These are phyloP conservation scores for Aspergillus felis DNA, from an alignment of 2,329 filamentous ascomycete genomes.

Conservation along the genomic window DNA sequence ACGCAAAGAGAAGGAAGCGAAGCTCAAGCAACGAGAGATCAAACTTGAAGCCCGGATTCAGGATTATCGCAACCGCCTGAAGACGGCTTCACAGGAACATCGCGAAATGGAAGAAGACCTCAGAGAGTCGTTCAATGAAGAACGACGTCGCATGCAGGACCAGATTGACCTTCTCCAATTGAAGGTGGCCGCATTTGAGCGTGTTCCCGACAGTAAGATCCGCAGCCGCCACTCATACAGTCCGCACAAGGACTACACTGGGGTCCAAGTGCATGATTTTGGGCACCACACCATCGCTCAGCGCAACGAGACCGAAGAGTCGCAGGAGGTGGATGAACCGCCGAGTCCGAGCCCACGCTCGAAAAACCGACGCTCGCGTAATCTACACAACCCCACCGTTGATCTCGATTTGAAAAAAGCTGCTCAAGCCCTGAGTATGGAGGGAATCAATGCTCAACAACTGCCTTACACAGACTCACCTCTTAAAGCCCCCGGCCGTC, in stretches of 20 bases:
- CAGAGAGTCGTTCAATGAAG: slow-evolving; percentile 31
- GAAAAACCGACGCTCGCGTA: slow-evolving; percentile 24
- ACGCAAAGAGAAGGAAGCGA: slow-evolving; percentile 41
- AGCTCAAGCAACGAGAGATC: slow-evolving; percentile 37
- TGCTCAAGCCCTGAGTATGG: slow-evolving; percentile 19
- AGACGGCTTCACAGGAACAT: slow-evolving; percentile 31
- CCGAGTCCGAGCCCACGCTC: slow-evolving; percentile 34
- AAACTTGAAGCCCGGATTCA: slow-evolving; percentile 38
- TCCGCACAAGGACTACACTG: slow-evolving; percentile 26
- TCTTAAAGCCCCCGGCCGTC: slow-evolving; percentile 9
- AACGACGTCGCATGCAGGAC: slow-evolving; percentile 36
- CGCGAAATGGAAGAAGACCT: slow-evolving; percentile 34
- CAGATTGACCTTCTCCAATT: slow-evolving; percentile 36
- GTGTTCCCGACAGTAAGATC: slow-evolving; percentile 17
- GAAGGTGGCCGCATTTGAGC: slow-evolving; percentile 27
- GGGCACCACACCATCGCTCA: slow-evolving; percentile 17
- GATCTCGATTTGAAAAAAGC: slow-evolving; percentile 22
- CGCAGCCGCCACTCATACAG: slow-evolving; percentile 22
- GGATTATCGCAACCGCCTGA: slow-evolving; percentile 40
- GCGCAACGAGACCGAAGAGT: slow-evolving; percentile 21
- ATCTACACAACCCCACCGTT: slow-evolving; percentile 14
- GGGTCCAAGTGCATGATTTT: slow-evolving; percentile 26
- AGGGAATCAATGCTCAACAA: slow-evolving; percentile 26
- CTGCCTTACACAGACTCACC: slow-evolving; percentile 19
- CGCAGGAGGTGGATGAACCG: slow-evolving; percentile 29